Conservation (phyloP, 177 flowering plant genomes). For the Tripterygium wilfordii region DNA sequence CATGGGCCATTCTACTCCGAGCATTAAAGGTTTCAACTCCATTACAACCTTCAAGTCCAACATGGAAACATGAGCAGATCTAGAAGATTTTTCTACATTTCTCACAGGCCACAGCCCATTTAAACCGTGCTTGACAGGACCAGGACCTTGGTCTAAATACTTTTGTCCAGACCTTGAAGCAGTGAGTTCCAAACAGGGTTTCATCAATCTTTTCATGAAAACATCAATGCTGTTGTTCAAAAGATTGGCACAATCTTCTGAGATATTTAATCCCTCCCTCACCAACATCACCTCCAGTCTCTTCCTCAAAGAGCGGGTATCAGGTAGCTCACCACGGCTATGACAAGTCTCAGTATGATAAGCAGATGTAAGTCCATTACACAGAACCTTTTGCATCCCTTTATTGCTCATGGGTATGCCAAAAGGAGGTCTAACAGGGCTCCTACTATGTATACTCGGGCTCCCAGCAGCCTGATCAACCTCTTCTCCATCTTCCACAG, state of each 20-base stretch:
- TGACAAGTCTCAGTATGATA: conserved; percentile 25
- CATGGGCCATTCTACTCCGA: conserved; percentile 47
- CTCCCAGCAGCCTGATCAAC: conserved; percentile 39
- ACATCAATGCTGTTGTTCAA: conserved; percentile 34
- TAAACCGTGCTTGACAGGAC: conserved; percentile 3
- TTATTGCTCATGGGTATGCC: conserved; percentile 26
- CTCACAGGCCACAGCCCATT: conserved; percentile 6
- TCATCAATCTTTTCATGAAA: conserved; percentile 32
- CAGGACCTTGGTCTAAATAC: not conserved
- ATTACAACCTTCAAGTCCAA: conserved; percentile 48
- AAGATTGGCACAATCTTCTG: conserved; percentile 33
- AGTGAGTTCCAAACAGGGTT: conserved; percentile 30
- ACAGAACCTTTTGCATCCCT: conserved; percentile 19
- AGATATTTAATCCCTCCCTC: conserved; percentile 24
- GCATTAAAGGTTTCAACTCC: conserved; percentile 52
- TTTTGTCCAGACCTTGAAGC: conserved; percentile 15
- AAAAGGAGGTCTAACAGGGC: conserved; percentile 43
- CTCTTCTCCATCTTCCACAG: conserved; percentile 52
- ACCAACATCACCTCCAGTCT: conserved; percentile 29
- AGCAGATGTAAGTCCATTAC: not conserved
- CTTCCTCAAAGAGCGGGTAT: conserved; percentile 26
- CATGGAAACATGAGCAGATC: conserved; percentile 21
- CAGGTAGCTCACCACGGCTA: conserved; percentile 27
- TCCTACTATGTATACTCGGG: conserved; percentile 36
- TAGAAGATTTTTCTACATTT: not conserved